Base-by-base conservation (phyloP, 176 grass and related monocot species). In the Saccharum spontaneum region DNA sequence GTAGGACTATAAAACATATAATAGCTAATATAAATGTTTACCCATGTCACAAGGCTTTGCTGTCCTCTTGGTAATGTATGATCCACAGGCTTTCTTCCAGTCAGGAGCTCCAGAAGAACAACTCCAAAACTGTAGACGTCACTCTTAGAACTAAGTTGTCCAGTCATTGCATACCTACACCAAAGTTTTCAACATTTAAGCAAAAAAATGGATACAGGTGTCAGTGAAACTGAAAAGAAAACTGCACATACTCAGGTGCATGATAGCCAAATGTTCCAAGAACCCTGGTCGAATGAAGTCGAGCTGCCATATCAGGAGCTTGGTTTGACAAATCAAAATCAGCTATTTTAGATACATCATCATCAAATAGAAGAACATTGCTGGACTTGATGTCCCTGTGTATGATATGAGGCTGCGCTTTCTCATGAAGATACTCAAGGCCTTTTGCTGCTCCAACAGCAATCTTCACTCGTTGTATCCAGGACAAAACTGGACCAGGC, bases 241-340 rank as follows among this genome's bases (percentile, higher is more conserved):
- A 63, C 52, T 73, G 63, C 38, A 87, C 76, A 52, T 84, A 87
- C 89, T 91, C 89, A 15, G 89, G 89, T 41, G 89, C 89, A 84
- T 91, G 89, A 81, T 91, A 91, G 69, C 89, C 89, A 84, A 91
- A 91, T 61, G 89, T 91, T 60, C 85, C 89, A 75, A 87, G 85
- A 91, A 91, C 85, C 39, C 89, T 82, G 34, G 85, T 91, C 36
- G 89, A 87, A 43, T 91, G 89, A 71, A 91, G 85, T 20, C 89
- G 89, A 76, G 89, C 89, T 62, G 84, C 75, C 80, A 84, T 87
- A 60, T 90, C 89, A 17, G 89, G 89, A 63, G 89, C 89, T 76
- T 90, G 89, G 37, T 90, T 90, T 87, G 89, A 91, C 67, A 87
- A 79, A 77, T 91, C 85, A 84, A 91, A 91, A 16, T 91, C 81